Evolutionary conservation across 257 asterid species (phyloP).

Genomic region (Solanum virginianum): DNA sequence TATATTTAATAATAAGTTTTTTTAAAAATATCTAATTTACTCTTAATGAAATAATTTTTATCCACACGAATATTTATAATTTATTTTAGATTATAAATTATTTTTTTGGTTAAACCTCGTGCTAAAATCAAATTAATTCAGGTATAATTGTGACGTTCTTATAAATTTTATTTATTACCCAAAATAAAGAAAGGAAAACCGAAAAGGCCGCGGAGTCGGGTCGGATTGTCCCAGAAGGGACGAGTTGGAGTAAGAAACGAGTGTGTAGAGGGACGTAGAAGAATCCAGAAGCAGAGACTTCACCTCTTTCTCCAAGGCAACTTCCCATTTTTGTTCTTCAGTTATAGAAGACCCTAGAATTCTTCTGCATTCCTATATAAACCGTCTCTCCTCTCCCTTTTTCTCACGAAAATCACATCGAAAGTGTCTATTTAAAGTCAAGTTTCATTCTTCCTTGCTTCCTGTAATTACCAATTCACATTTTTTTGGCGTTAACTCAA

Average conservation of each 20-base stretch:
- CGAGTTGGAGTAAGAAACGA: not conserved
- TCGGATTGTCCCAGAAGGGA: not conserved
- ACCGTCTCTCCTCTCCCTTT: not conserved
- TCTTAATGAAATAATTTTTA: too few relatives aligned
- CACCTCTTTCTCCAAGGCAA: not conserved
- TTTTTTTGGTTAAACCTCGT: too few relatives aligned
- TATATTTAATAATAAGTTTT: too few relatives aligned
- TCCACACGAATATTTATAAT: too few relatives aligned
- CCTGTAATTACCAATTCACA: not conserved
- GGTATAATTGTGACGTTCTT: too few relatives aligned
- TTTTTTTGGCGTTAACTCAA: not conserved
- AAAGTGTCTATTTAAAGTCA: not conserved
- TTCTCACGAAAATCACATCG: not conserved
- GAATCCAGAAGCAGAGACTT: conserved; percentile 7
- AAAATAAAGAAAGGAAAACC: too few relatives aligned
- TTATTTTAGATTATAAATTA: too few relatives aligned
- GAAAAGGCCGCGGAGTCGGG: not conserved
- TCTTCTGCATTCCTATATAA: conserved; percentile 4
- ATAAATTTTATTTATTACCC: not conserved
- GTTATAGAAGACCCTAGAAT: conserved; percentile 45
- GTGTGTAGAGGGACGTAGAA: conserved; percentile 25
- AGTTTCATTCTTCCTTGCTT: not conserved
- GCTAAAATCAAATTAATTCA: too few relatives aligned
- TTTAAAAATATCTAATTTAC: too few relatives aligned
- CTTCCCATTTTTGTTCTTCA: not conserved